Base-by-base conservation (phyloP, 768 basidiomycete genomes). In the Collybia nuda region DNA sequence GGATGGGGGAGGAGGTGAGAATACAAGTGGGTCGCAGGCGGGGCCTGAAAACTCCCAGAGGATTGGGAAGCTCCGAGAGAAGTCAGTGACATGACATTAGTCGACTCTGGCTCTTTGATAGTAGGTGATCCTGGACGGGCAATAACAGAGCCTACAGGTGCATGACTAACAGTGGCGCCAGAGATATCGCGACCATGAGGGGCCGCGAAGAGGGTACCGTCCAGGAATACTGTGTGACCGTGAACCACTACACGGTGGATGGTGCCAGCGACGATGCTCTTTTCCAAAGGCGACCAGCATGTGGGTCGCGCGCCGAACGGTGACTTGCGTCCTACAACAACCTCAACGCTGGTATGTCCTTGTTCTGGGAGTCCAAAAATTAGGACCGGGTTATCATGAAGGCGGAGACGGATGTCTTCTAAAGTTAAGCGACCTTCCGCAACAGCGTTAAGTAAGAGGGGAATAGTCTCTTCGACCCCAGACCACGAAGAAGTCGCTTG, bases 361-460 rank as follows among this genome's bases (percentile, higher is more conserved):
- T 93, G 91, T 55, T 97, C 93, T 0, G 92, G 86, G 11, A 98
- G 78, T 28, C 86, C 87, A 64, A 98, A 97, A 63, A 99, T 98
- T 36, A 82, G 79, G 17, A 89, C 80, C 1, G 97, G 96, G 67
- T 97, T 98, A 61, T 98, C 94, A 63, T 93, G 85, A 15, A 98
- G 67, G 41, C 93, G 84, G n/a, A 75, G 63, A 29, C 83, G 84
- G 56, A 99, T 84, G 64, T 90, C 92, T 36, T 90, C 82, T 48
- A 97, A 74, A 0, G 88, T 89, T 22, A 98, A 75, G 28, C 82
- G 84, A 7, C 89, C 88, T 8, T 89, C 80, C 3, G 78, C 71
- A 15, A 97, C 92, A 0, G 97, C 96, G 3, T 86, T 87, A 40
- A 99, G 79, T 35, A 98, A 71, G 5, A 99, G 76, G 5, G 91